Evolutionary conservation across 2,329 filamentous ascomycete species (phyloP), one percentile per base, ranked within the genome.

Genomic region (Penicillium vulpinum): DNA sequence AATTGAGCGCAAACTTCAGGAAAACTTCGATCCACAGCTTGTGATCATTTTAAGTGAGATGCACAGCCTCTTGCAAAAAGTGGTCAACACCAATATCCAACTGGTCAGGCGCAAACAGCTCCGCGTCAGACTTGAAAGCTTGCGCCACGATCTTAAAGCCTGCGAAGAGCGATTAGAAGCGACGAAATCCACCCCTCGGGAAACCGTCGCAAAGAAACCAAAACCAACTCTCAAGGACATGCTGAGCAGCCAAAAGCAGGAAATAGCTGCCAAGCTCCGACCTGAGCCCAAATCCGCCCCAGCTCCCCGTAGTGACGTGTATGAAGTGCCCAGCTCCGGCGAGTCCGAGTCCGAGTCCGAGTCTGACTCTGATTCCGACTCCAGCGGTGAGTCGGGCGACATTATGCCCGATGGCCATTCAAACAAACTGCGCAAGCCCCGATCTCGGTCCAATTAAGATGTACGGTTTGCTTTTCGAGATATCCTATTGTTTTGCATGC

Each of bases 381-480:
- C 41, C 7, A 45, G 29, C 28, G 24, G 44, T 28, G 44, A 54
- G 2, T 35, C 46, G 13, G 54, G 54, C n/a, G 54, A 56, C 13
- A 56, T 56, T 10, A 40, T 56, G 49, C 40, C 48, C 13, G n/a
- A 53, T 18, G 54, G 54, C 9, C 54, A 46, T 4, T 46, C 35
- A 5, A 1, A 4, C 21, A 55, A 43, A 33, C 29, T 55, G 15
- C 53, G 29, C 38, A 43, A 38, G 31, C 46, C 46, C 15, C 24
- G 18, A 18, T 11, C 18, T 8, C 33, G 21, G 11, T 18, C 33
- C 7, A 26, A 22, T 18, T 48, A 31, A 39, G 4, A 13, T 29
- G 8, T 31, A 4, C 6, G 18, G 31, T 29, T n/a, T 48, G 15
- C 26, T 21, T 48, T 18, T 22, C 26, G 31, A 53, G 51, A 48